Evolutionary conservation across 1,284 basidiomycete genomes (phyloP), one percentile per base, ranked within the genome.

Genomic region (Neotropicomus parvogracilis): DNA sequence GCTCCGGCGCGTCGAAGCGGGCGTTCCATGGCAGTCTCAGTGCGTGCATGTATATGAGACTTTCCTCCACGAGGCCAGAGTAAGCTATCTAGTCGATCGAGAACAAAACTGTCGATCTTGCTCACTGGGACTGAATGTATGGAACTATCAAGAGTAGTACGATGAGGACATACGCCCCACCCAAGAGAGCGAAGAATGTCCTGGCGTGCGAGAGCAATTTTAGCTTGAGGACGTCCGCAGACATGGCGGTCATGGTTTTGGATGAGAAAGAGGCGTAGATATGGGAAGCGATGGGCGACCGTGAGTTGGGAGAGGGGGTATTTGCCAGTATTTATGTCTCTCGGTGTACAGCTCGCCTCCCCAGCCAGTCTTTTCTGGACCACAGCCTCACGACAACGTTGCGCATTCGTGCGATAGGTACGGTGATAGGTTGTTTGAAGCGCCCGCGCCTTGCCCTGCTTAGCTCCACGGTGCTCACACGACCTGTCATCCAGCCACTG

Each of bases 121-220:
- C 85, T 70, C 62, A 91, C 89, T 91, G 80, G 50, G 78, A 73
- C 67, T 93, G 91, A 48, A 91, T 68, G 47, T 71, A 76, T 8
- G 89, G 87, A 12, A 81, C 69, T 2, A 73, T 70, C 34, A 91
- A 66, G 7, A 85, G 68, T 0, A 71, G 59, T 3, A 93, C 66
- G 7, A 80, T 50, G n/a, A 63, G 54, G 11, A 72, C 67, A 64
- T 91, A 92, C 6, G 79, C 31, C 9, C 64, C 72, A 24, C 80
- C 77, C 21, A 80, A 66, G 46, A 55, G 45, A 33, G 64, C 40
- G 20, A 75, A 65, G 35, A 70, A 59, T 12, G 55, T 58, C 46
- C 71, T 68, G 27, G 69, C 63, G 6, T 58, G 62, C 14, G 54
- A n/a, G 40, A 73, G 54, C n/a, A 72, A 55, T 38, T 59, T 52